Evolutionary conservation across 192 early-diverging fungal genomes (phyloP), one percentile per base, ranked within the genome.

Genomic region (Chytriomyces sp.): DNA sequence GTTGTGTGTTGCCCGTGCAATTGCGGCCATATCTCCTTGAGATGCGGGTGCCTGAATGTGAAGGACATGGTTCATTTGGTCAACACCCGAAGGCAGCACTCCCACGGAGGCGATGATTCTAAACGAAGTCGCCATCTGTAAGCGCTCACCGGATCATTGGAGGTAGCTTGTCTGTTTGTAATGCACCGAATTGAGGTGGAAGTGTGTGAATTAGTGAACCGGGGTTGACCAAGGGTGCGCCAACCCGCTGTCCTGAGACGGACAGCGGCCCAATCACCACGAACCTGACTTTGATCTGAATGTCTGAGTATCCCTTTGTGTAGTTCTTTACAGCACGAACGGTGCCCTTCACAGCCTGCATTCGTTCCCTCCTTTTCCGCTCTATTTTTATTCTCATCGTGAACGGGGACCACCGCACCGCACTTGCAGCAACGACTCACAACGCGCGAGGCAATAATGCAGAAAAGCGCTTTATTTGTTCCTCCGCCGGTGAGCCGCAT

Each of bases 231-330:
- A n/a, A n/a, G n/a, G n/a, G n/a, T n/a, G n/a, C n/a, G n/a, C n/a
- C n/a, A n/a, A n/a, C n/a, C n/a, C n/a, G n/a, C n/a, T n/a, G n/a
- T n/a, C n/a, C n/a, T n/a, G n/a, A 57, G 55, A 30, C 55, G 30
- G 32, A 1, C 44, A 14, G 17, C 44, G 44, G 44, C 44, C 44
- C 44, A 49, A 49, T 49, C 2, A 49, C 17, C 63, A 39, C 63
- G 12, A 3, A 68, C 65, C 65, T 30, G 38, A 93, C 93, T 83
- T 92, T 94, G 81, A 85, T 89, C 76, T 94, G 93, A 40, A 93
- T 91, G 73, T 93, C 90, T 64, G 90, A 86, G 76, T 92, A 94
- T 6, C 93, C 92, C 77, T 92, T 92, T 62, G 91, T 89, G 81
- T 89, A 92, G 81, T 94, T 94, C 85, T 94, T 94, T 64, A 84